Base-by-base conservation (phyloP, 371 early-diverging fungal species). In the Zychaea mexicana region DNA sequence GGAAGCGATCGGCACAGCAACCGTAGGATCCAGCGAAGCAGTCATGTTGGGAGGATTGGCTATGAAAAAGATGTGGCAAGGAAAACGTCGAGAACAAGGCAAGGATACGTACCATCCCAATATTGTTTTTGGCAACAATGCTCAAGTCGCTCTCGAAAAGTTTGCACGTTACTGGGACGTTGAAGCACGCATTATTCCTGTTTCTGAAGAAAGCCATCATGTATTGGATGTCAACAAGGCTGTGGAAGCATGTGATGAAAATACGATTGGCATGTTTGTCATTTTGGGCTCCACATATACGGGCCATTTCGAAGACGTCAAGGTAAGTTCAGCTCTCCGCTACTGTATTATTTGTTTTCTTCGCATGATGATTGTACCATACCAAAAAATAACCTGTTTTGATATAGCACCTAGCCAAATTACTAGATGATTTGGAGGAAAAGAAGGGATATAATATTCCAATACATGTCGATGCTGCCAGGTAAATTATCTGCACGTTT, bases 401-500 rank as follows among this genome's bases (percentile, higher is more conserved):
- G 36, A 76, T 66, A 22, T 78, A n/a, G n/a, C n/a, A n/a, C n/a
- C n/a, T 90, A 68, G 69, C 82, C 19, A 69, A 84, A n/a, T 65
- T 82, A 45, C 74, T 92, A 30, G 86, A 86, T 47, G 73, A 72
- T 31, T 68, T 82, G 38, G 62, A 88, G 57, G 61, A 67, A 21
- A 74, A 83, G 28, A 86, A 62, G 12, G 90, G 88, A 0, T 65
- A 70, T 46, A 82, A 84, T 39, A 72, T 91, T 33, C 85, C 82
- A 0, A 88, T 91, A 60, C 92, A 91, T 66, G 85, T 91, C 26
- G 91, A 90, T 66, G 89, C 87, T 7, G 91, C 91, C 30, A 79
- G 70, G 70, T 70, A 65, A 42, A 67, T 17, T 6, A 57, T 19
- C 36, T 21, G 60, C 9, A 6, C 1, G n/a, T 19, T n/a, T 6